Evolutionary conservation across 1,284 basidiomycete genomes (phyloP), one percentile per base, ranked within the genome.

Genomic region (Bondarzewia mesenterica): DNA sequence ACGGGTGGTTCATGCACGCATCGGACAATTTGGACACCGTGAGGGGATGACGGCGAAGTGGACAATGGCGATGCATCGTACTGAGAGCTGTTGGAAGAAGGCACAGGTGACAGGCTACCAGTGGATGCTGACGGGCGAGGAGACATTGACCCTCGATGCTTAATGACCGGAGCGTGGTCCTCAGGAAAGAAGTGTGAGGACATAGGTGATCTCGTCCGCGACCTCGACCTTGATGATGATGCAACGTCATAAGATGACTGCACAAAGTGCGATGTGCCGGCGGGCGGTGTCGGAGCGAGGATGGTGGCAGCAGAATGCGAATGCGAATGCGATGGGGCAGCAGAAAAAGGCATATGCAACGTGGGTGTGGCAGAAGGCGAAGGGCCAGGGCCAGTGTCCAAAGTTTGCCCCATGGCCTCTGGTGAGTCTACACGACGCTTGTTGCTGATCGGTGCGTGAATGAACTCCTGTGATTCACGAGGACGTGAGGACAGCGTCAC

Each of bases 251-350:
- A 20, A 14, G 22, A 41, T n/a, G 45, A 44, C 32, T 38, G 36
- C n/a, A 37, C 12, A 32, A 42, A 47, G 23, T 37, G 50, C 7
- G 47, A 39, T 27, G 49, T 21, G 14, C 26, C 55, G 12, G 64
- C 61, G 5, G 65, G 61, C 8, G 64, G 63, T 1, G 66, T 63
- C 10, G 61, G 59, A 10, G 65, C 65, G 21, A 57, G 58, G 43
- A 65, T 58, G 7, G 66, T 66, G 16, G 62, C 52, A 7, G 59
- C 58, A n/a, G 67, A 66, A 47, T 60, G 65, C 16, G 65, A 64
- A 49, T 68, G 66, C 3, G 60, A 54, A 48, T 64, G 64, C 23
- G 58, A 49, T 23, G 21, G 20, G 10, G 22, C 7, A 38, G 36
- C 32, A 5, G 46, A 42, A 26, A 55, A 54, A 22, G 49, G 52